These are phyloP conservation scores for Tolypocladium tundrense DNA, from an alignment of 2,329 filamentous ascomycete genomes.

Conservation along the genomic window DNA sequence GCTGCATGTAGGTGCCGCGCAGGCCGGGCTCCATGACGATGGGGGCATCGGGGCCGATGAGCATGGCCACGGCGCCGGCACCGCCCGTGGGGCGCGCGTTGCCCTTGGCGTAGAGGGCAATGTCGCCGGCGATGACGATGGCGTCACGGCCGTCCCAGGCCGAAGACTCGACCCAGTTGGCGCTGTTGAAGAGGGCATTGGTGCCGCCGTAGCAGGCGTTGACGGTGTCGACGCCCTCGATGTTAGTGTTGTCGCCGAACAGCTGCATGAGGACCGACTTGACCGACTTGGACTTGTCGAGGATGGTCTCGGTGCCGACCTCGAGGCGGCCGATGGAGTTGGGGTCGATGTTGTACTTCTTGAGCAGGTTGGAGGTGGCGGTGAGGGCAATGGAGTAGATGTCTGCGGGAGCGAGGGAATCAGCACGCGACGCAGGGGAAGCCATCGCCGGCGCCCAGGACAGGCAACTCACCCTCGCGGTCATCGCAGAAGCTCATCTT, in stretches of 20 bases:
- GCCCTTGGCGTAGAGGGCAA: constrained; percentile 78
- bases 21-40: constrained; percentile 69
- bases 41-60: constrained; percentile 69
- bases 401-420: constrained; percentile 37
- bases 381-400: constrained; percentile 83
- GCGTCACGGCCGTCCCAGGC: constrained; percentile 77
- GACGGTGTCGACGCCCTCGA: constrained; percentile 74
- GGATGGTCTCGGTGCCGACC: constrained; percentile 75
- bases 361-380: constrained; percentile 64
- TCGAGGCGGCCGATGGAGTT: constrained; percentile 71
- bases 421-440: not conserved
- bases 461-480: constrained; percentile 57
- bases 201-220: constrained; percentile 84
- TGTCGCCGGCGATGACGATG: constrained; percentile 72
- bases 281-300: constrained; percentile 87
- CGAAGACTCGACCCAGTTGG: constrained; percentile 83
- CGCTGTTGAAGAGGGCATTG: constrained; percentile 71
- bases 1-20: constrained; percentile 70
- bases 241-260: constrained; percentile 72
- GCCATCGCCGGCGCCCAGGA: not conserved
- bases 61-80: constrained; percentile 67
- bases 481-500: constrained; percentile 92
- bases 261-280: constrained; percentile 84
- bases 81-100: constrained; percentile 72
- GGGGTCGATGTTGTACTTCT: constrained; percentile 74